Base-by-base conservation (phyloP, 2,329 filamentous ascomycete species). In the Talaromyces verruculosus region DNA sequence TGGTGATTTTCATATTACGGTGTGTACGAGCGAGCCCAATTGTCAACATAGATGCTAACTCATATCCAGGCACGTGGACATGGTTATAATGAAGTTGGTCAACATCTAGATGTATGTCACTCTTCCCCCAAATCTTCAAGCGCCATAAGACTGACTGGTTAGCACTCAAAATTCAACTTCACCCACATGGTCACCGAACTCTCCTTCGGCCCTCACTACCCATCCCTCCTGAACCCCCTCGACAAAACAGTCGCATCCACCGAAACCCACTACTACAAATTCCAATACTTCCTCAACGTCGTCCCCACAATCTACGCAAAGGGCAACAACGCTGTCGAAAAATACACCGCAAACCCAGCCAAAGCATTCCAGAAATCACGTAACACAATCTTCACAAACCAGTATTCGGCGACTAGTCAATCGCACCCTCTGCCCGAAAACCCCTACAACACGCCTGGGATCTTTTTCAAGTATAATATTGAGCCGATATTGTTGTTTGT, bases 401-500 rank as follows among this genome's bases (percentile, higher is more conserved):
- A 99, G 79, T 99, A 99, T 82, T 95, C 94, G 67, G 95, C 97
- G 0, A 98, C 93, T 0, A 92, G 93, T 75, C 93, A 98, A 82
- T 90, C 86, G 71, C 87, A 89, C 72, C 49, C 66, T 2, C 68
- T 79, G n/a, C 82, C 84, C 64, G 90, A 96, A 73, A 88, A 84
- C 71, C 75, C 76, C 0, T 72, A 75, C 68, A 81, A 83, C 66
- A 87, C 97, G 0, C 95, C 95, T 0, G 95, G 95, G 37, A 88
- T 99, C 68, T 99, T 98, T 77, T 91, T 99, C 85, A 99, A 98
- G 82, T 99, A 96, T 81, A 94, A 98, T 77, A 97, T 99, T 72
- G 95, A 99, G 83, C 95, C 95, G 1, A 93, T 99, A 72, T 82
- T 95, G 77, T 83, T 99, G 63, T 89, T 90, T 33, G 89, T 99